Percentiles rank a stretch among this genome's conserved stretches.
Evolutionary conservation across 1,139 yeast species (phyloP).

Genomic region (Sugiyamaella neomexicana): DNA sequence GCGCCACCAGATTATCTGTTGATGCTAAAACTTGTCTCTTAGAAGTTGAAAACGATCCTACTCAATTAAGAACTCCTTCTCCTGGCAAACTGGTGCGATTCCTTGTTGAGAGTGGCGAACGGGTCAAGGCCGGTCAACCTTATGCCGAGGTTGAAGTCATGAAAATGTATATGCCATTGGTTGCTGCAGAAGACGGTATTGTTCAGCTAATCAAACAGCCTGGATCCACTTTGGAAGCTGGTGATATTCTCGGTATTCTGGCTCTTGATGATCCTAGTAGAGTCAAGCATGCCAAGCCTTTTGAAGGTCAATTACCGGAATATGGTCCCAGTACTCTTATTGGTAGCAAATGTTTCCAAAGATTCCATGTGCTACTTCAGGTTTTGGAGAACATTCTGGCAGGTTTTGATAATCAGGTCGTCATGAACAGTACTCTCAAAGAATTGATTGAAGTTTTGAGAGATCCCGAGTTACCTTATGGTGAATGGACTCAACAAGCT

Average conservation of each 20-base stretch:
- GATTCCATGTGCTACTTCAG: slow-evolving; percentile 57
- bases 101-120: slow-evolving; percentile 94
- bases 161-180: slow-evolving; percentile 77
- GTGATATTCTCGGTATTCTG: slow-evolving; percentile 92
- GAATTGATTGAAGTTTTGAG: slow-evolving; percentile 70
- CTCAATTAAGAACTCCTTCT: slow-evolving; percentile 96
- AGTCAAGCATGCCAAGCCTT: slow-evolving; percentile 95
- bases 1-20: slow-evolving; percentile 93
- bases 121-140: slow-evolving; percentile 85
- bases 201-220: slow-evolving; percentile 95
- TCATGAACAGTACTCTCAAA: slow-evolving; percentile 79
- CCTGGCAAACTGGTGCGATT: slow-evolving; percentile 97
- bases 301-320: slow-evolving; percentile 89
- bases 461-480: slow-evolving; percentile 81
- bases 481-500: slow-evolving; percentile 84
- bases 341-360: slow-evolving; percentile 84
- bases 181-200: slow-evolving; percentile 90
- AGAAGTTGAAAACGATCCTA: slow-evolving; percentile 96
- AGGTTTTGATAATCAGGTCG: slow-evolving; percentile 95
- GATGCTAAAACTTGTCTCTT: slow-evolving; percentile 92
- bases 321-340: slow-evolving; percentile 77
- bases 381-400: slow-evolving; percentile 74
- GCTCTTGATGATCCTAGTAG: slow-evolving; percentile 95
- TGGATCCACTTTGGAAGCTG: slow-evolving; percentile 95
- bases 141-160: slow-evolving; percentile 98